phyloP scores from a whole-genome alignment of 495 filamentous ascomycete species.

The Neurospora africana region DNA sequence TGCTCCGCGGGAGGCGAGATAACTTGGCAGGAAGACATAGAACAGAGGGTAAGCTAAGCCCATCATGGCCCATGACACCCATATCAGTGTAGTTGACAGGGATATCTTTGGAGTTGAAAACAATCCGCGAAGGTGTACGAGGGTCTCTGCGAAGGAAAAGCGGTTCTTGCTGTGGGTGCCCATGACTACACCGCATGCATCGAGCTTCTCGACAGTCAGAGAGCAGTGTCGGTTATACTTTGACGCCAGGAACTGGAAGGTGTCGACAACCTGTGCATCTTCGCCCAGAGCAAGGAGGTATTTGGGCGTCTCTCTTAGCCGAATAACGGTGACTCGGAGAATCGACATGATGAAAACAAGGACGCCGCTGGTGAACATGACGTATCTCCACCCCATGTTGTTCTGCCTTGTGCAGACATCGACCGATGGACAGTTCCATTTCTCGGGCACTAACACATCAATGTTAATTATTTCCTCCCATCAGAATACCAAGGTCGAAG shows the following conservation, averaged over 20 bases:
- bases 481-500: neutral
- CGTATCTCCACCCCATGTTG: conserved; percentile 79
- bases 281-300: conserved; percentile 55
- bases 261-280: conserved; percentile 50
- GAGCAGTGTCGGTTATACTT: conserved; percentile 53
- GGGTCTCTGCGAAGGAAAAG: conserved; percentile 40
- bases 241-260: conserved; percentile 48
- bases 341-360: conserved; percentile 58
- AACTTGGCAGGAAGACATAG: conserved; percentile 53
- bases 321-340: conserved; percentile 55
- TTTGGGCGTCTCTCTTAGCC: conserved; percentile 61
- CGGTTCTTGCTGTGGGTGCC: conserved; percentile 29
- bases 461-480: neutral
- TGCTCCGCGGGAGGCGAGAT: conserved; percentile 30
- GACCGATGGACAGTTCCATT: conserved; percentile 47
- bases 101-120: conserved; percentile 51
- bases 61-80: conserved; percentile 61
- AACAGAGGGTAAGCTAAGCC: conserved; percentile 61
- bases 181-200: conserved; percentile 37
- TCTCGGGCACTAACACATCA: conserved; percentile 20
- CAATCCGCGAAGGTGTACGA: conserved; percentile 50
- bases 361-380: conserved; percentile 54
- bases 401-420: conserved; percentile 48
- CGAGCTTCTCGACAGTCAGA: conserved; percentile 51
- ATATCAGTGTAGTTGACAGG: conserved; percentile 52